Percentiles rank a stretch among this genome's conserved stretches.
phyloP scores from a whole-genome alignment of 176 grass and related monocot genomes.

The Hyparrhenia diplandra region DNA sequence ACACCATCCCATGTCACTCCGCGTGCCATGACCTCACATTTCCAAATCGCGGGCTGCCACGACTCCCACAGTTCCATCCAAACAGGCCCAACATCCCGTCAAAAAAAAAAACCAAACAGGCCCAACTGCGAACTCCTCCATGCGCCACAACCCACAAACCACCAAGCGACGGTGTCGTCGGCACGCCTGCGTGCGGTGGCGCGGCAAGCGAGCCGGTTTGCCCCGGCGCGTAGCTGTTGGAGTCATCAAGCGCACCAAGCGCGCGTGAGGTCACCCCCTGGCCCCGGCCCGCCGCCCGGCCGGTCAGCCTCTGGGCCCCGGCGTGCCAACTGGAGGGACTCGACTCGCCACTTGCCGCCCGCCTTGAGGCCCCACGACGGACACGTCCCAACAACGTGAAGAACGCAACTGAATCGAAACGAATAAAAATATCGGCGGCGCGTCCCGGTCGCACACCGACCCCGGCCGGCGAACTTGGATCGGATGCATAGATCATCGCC shows the following conservation, averaged over 20 bases:
- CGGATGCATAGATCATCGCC: not conserved
- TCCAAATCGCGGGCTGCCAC: too few species aligned
- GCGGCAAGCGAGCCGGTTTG: not conserved
- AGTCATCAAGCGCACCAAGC: too few species aligned
- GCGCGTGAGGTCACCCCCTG: not conserved
- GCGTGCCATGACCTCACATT: too few species aligned
- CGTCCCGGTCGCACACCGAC: not conserved
- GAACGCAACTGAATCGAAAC: not conserved
- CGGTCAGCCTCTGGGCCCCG: not conserved
- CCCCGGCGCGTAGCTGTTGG: not conserved
- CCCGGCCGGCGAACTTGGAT: not conserved
- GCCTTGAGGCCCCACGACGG: not conserved
- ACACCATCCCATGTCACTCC: too few species aligned
- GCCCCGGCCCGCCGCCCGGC: not conserved
- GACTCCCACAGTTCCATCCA: too few species aligned
- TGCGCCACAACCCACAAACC: too few species aligned
- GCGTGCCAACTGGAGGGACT: not conserved
- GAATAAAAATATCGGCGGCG: not conserved
- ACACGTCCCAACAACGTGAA: not conserved
- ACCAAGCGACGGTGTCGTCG: too few species aligned
- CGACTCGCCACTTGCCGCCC: not conserved
- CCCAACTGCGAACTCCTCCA: too few species aligned
- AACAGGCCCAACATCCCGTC: too few species aligned
- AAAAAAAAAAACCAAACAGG: too few species aligned
- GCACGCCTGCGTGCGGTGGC: not conserved